A percentile compares a stretch with the other conserved stretches of the same genome.
phyloP scores from a whole-genome alignment of 1,284 basidiomycete species.

The Leccinum fuscescens region DNA sequence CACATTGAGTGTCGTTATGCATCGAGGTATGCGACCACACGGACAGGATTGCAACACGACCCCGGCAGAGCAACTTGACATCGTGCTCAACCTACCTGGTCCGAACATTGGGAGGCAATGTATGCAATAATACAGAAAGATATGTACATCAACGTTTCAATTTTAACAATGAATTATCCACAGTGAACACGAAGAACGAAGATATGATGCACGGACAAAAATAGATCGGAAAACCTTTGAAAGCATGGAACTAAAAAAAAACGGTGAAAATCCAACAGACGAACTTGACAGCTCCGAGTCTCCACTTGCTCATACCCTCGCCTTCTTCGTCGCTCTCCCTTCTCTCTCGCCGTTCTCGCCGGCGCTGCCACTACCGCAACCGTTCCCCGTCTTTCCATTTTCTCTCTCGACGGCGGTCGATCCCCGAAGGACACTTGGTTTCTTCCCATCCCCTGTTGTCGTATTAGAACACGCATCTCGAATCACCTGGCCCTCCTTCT shows the following conservation, averaged over 20 bases:
- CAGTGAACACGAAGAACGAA: conserved; percentile 16
- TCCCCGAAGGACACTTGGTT: conserved; percentile 29
- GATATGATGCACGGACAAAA: not conserved
- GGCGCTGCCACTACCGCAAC: not conserved
- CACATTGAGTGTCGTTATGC: not conserved
- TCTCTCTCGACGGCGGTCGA: conserved; percentile 3
- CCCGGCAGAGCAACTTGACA: no score
- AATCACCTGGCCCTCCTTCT: conserved; percentile 27
- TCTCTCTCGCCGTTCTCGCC: conserved; percentile 3
- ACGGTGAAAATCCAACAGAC: not conserved
- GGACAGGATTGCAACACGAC: no score
- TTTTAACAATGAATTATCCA: conserved; percentile 1
- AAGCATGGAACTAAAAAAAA: conserved; percentile 10
- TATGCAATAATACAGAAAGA: no score
- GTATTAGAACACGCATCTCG: conserved; percentile 12
- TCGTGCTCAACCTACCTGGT: no score
- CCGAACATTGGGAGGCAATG: no score
- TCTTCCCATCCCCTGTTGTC: conserved; percentile 9
- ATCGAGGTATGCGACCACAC: not conserved
- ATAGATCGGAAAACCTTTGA: conserved; percentile 4
- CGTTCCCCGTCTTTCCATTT: not conserved
- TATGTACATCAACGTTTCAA: conserved; percentile 4
- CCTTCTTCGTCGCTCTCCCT: conserved; percentile 18
- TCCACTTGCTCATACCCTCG: conserved; percentile 8
- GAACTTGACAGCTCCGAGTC: not conserved